A percentile compares a stretch with the other conserved stretches of the same genome.
These are phyloP conservation scores for Schwanniomyces polymorphus DNA, from an alignment of 805 yeast genomes.

Conservation along the genomic window DNA sequence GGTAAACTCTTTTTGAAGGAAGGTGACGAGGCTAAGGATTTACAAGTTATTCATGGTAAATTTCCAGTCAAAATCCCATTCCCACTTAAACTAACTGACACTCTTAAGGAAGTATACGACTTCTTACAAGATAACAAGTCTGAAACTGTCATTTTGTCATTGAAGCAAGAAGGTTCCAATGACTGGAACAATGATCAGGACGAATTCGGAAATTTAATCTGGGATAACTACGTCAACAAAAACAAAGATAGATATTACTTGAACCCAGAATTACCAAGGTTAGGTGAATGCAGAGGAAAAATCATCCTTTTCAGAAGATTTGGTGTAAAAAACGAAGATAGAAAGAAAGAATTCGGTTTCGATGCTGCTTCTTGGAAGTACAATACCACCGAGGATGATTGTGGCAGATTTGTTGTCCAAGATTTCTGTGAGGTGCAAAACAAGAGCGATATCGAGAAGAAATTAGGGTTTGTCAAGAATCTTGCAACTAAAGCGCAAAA, in stretches of 20 bases:
- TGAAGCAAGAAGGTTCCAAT: slow-evolving; percentile 74
- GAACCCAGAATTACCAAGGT: slow-evolving; percentile 51
- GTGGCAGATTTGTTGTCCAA: slow-evolving; percentile 64
- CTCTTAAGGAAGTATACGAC: slow-evolving; percentile 56
- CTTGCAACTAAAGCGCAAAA: slow-evolving; percentile 54
- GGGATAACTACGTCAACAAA: slow-evolving; percentile 54
- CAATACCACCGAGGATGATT: slow-evolving; percentile 65
- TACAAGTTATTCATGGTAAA: slow-evolving; percentile 72
- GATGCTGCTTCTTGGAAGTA: slow-evolving; percentile 68
- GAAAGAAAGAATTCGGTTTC: slow-evolving; percentile 53
- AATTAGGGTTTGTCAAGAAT: slow-evolving; percentile 56
- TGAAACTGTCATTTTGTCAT: slow-evolving; percentile 65
- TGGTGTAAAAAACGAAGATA: slow-evolving; percentile 53
- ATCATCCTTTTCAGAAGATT: slow-evolving; percentile 67
- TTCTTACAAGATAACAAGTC: slow-evolving; percentile 53
- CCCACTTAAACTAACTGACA: slow-evolving; percentile 51
- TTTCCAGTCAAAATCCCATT: slow-evolving; percentile 68
- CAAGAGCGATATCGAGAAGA: slow-evolving; percentile 53
- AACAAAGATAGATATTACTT: slow-evolving; percentile 61
- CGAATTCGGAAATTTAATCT: slow-evolving; percentile 63
- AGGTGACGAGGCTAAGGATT: slow-evolving; percentile 51
- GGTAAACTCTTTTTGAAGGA: slow-evolving; percentile 57
- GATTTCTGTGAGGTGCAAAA: slow-evolving; percentile 68
- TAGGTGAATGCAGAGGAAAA: slow-evolving; percentile 69
- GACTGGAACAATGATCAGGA: slow-evolving; percentile 62